Base-by-base conservation (phyloP, 2,329 filamentous ascomycete species). In the Diplodia sapinea region DNA sequence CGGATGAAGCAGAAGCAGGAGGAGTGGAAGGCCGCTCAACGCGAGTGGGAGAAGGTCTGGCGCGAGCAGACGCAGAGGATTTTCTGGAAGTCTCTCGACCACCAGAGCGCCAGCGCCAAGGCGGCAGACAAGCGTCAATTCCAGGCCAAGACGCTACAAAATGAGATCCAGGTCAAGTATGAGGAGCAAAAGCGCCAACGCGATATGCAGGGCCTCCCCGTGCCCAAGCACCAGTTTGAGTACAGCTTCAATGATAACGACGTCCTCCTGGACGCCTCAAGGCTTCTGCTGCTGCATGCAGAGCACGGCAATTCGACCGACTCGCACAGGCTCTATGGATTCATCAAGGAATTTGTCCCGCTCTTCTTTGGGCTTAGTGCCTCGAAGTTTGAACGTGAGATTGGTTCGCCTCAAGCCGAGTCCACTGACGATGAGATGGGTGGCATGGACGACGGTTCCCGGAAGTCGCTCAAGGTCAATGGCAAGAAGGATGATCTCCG, bases 31-130 rank as follows among this genome's bases (percentile, higher is more conserved):
- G 94, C 96, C 72, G 94, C 93, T 6, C 94, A 92, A 84, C 92
- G 95, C 38, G 96, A 99, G 77, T 99, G 95, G 95, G 94, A 98
- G 79, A 97, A 97, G 80, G 93, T 99, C 8, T 99, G 95, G 95
- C 93, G 95, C 70, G 90, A 93, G 61, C 95, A 98, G 81, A 98
- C 94, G 29, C 91, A 96, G 76, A 90, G 91, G 74, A 94, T 96
- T 82, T 96, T 97, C 80, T 92, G 96, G 81, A 96, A 93, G 82
- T 97, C 93, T 78, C 87, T 99, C 64, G 95, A 99, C 75, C 95
- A 99, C 75, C 96, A 98, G 86, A 93, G 93, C 23, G 93, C 96
- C 69, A 89, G 93, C 65, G 91, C 93, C 74, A 96, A 95, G 81
- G 88, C 89, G 70, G 89, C 87, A 47, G 95, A 99, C 80, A 98